Evolutionary conservation across 441 rosid genomes (phyloP).

Genomic region (Metrosideros polymorpha): DNA sequence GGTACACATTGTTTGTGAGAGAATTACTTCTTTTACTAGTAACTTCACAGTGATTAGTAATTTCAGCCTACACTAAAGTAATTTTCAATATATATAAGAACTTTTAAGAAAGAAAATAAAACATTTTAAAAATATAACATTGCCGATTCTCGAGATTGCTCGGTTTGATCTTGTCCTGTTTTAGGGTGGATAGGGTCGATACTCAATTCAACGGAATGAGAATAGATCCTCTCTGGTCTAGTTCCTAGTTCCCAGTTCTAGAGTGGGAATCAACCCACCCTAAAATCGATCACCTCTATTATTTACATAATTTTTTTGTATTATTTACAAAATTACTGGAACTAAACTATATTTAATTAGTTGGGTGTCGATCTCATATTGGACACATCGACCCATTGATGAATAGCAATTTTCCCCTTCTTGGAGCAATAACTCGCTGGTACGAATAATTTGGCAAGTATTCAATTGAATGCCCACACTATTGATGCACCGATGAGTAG

Average conservation of each 20-base stretch:
- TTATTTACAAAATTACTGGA: not conserved
- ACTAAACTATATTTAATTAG: not conserved
- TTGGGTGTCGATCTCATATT: not conserved
- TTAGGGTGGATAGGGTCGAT: fast-evolving
- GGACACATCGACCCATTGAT: not conserved
- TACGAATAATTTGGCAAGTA: not conserved
- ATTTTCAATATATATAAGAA: not conserved
- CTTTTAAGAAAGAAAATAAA: not conserved
- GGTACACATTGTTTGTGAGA: not conserved
- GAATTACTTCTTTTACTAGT: not conserved
- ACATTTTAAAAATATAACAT: fast-evolving
- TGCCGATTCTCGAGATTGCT: fast-evolving
- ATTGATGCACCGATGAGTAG: not conserved
- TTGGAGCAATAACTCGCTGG: not conserved
- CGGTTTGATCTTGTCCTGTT: not conserved
- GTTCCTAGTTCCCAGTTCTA: not conserved
- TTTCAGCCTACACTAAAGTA: not conserved
- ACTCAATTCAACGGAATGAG: not conserved
- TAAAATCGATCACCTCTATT: fast-evolving
- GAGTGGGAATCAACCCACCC: fast-evolving
- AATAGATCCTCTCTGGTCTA: not conserved
- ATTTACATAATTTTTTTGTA: not conserved
- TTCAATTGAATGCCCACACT: not conserved
- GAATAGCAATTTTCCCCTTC: not conserved
- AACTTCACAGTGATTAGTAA: fast-evolving